Evolutionary conservation across 768 basidiomycete genomes (phyloP).

Genomic region (Thelephora ganbajun): DNA sequence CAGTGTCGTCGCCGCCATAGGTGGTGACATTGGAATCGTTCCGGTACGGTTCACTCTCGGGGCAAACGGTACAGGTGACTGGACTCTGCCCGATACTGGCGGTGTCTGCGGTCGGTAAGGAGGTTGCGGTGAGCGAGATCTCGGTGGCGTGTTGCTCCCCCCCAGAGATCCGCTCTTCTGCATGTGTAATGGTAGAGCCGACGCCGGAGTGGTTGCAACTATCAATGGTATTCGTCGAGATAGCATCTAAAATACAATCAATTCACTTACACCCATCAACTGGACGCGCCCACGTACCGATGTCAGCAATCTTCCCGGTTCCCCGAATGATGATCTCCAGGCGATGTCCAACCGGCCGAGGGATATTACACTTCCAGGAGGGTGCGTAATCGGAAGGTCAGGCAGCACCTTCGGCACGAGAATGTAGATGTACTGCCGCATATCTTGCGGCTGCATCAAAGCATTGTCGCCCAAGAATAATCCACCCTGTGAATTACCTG

Average conservation of each 20-base stretch:
- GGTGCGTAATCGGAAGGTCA: slow-evolving; percentile 30
- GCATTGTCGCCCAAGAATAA: slow-evolving; percentile 51
- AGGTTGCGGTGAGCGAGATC: slow-evolving; percentile 47
- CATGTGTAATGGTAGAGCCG: slow-evolving; percentile 69
- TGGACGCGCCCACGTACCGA: slow-evolving; percentile 31
- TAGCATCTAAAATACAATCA: slow-evolving; percentile 34
- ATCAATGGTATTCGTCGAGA: slow-evolving; percentile 59
- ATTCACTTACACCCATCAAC: not conserved
- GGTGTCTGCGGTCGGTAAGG: slow-evolving; percentile 44
- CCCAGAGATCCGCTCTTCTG: slow-evolving; percentile 34
- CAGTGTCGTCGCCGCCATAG: slow-evolving; percentile 11
- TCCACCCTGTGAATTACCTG: slow-evolving; percentile 8
- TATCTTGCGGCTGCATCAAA: slow-evolving; percentile 73
- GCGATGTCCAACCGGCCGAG: slow-evolving; percentile 81
- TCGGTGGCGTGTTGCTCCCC: slow-evolving; percentile 23
- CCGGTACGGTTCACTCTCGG: slow-evolving; percentile 17
- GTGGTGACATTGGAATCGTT: slow-evolving; percentile 10
- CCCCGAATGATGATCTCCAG: slow-evolving; percentile 78
- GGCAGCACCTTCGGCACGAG: slow-evolving; percentile 39
- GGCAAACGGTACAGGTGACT: slow-evolving; percentile 17
- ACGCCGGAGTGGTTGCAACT: slow-evolving; percentile 30
- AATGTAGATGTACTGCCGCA: slow-evolving; percentile 80
- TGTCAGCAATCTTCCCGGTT: slow-evolving; percentile 77
- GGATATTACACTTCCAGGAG: slow-evolving; percentile 61
- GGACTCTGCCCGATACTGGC: slow-evolving; percentile 21